These are phyloP conservation scores for Candida albicans DNA, from an alignment of 1,139 yeast genomes.

Conservation along the genomic window DNA sequence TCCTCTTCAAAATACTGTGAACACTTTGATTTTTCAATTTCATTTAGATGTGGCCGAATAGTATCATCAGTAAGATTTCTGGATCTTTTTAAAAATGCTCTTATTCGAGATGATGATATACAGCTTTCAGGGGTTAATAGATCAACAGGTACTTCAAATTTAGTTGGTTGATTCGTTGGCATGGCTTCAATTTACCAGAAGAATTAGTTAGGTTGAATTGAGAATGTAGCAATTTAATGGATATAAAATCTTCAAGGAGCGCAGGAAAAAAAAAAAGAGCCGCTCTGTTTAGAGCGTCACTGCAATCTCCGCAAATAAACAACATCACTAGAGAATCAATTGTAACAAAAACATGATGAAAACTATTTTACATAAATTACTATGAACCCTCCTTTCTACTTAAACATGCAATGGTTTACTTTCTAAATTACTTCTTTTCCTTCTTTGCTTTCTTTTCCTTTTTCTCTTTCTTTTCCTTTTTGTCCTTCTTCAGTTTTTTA, in stretches of 20 bases:
- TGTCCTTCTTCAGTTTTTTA: conserved; percentile 48
- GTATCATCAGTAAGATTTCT: conserved; percentile 42
- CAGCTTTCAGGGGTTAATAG: conserved; percentile 35
- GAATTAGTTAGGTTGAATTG: too few species aligned
- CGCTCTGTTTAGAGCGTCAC: too few species aligned
- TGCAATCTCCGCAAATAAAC: too few species aligned
- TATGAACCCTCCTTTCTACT: too few species aligned
- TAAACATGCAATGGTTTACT: neutral
- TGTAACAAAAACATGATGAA: too few species aligned
- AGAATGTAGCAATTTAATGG: too few species aligned
- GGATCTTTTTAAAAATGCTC: conserved; percentile 41
- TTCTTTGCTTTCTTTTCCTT: conserved; percentile 45
- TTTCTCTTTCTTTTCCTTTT: conserved; percentile 43
- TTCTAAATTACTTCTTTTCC: conserved; percentile 30
- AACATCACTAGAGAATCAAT: too few species aligned
- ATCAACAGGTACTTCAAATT: conserved; percentile 8
- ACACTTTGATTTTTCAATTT: conserved; percentile 24
- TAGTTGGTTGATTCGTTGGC: neutral
- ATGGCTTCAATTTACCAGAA: too few species aligned
- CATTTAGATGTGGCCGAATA: conserved; percentile 40
- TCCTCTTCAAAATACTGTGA: conserved; percentile 27
- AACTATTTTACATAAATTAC: too few species aligned
- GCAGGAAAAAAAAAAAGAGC: too few species aligned
- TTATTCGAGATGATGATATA: conserved; percentile 31
- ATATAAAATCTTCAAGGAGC: too few species aligned